These are phyloP conservation scores for Leccinum disarticulatum DNA, from an alignment of 768 basidiomycete species.

Conservation along the genomic window DNA sequence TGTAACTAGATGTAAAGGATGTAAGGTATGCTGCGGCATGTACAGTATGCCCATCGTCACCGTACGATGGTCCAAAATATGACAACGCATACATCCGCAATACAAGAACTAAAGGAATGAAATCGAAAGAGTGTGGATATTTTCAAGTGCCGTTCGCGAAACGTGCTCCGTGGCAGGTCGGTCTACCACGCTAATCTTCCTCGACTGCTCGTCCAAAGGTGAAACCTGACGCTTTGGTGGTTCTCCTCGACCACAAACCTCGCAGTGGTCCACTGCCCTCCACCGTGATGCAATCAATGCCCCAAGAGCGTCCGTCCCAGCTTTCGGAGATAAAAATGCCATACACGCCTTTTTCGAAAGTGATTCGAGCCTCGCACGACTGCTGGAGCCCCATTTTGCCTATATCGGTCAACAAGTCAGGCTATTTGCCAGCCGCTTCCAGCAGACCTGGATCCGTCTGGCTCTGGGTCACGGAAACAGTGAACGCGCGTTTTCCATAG, in stretches of 20 bases:
- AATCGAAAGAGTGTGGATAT: conserved; percentile 13
- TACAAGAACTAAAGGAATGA: conserved; percentile 12
- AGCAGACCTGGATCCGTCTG: conserved; percentile 55
- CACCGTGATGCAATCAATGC: conserved; percentile 26
- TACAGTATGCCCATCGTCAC: conserved; percentile 9
- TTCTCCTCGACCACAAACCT: conserved; percentile 57
- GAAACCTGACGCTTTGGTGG: conserved; percentile 8
- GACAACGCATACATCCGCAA: conserved; percentile 17
- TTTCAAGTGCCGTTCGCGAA: conserved; percentile 49
- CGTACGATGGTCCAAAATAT: conserved; percentile 17
- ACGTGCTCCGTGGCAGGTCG: conserved; percentile 60
- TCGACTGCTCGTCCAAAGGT: conserved; percentile 22
- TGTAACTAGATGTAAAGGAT: conserved; percentile 11
- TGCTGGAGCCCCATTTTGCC: conserved; percentile 62
- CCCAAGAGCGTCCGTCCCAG: conserved; percentile 19
- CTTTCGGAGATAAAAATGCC: conserved; percentile 24
- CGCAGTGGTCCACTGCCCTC: conserved; percentile 50
- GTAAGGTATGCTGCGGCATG: conserved; percentile 14
- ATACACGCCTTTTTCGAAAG: conserved; percentile 38
- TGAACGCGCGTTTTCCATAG: conserved; percentile 68
- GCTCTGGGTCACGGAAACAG: conserved; percentile 62
- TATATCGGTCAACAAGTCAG: conserved; percentile 57
- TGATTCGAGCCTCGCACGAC: conserved; percentile 37
- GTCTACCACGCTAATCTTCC: conserved; percentile 47
- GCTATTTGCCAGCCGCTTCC: conserved; percentile 36